phyloP scores from a whole-genome alignment of 306 rosid species.

The Inga oerstediana region DNA sequence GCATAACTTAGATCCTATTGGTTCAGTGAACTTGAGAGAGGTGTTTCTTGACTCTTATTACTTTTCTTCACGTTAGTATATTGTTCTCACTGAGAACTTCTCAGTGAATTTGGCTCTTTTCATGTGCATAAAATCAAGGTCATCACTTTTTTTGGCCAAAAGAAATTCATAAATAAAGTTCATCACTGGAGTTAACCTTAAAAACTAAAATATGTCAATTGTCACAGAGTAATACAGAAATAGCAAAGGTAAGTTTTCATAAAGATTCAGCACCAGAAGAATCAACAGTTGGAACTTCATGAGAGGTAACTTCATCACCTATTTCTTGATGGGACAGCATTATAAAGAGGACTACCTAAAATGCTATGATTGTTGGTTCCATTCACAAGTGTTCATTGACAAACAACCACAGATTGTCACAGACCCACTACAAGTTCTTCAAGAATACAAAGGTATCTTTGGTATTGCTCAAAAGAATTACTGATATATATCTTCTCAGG shows the following conservation, averaged over 20 bases:
- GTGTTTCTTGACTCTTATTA: not conserved
- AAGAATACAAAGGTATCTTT: not conserved
- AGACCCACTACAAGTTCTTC: not conserved
- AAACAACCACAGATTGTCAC: not conserved
- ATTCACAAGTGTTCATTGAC: not conserved
- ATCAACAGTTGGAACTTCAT: not conserved
- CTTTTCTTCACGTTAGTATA: not conserved
- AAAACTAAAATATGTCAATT: not conserved
- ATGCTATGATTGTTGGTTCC: not conserved
- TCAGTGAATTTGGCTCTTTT: not conserved
- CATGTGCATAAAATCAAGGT: not conserved
- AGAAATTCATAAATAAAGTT: not conserved
- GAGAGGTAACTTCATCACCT: not conserved
- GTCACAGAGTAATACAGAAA: not conserved
- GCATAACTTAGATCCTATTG: not conserved
- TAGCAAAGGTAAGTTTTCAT: not conserved
- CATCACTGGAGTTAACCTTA: not conserved
- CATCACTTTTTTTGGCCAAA: too few species aligned
- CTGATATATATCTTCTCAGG: not conserved
- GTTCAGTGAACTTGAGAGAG: not conserved
- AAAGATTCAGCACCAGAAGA: not conserved
- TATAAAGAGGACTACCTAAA: not conserved
- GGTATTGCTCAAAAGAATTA: not conserved
- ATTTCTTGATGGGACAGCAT: not conserved
- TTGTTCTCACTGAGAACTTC: rapidly evolving